Percentiles rank a stretch among this genome's conserved stretches.
These are phyloP conservation scores for Tolypocladium sp. DNA, from an alignment of 2,329 filamentous ascomycete species.

Conservation along the genomic window DNA sequence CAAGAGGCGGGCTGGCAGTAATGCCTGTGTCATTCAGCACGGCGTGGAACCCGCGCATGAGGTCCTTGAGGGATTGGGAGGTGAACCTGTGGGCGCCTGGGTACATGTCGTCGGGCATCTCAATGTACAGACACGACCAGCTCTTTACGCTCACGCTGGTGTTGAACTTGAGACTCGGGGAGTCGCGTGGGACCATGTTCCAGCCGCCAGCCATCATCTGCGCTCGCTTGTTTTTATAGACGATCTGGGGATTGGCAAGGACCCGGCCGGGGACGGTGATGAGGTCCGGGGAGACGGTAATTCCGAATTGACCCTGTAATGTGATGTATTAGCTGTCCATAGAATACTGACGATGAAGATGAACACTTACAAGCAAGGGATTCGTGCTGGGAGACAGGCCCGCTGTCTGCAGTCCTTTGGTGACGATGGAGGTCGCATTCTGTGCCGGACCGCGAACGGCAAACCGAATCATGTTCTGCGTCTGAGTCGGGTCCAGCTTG, in stretches of 20 bases:
- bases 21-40: constrained; percentile 6
- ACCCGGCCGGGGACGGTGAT: constrained; percentile 57
- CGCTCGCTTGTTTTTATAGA: constrained; percentile 32
- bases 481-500: constrained; percentile 43
- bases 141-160: constrained; percentile 24
- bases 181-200: constrained; percentile 39
- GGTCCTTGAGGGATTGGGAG: neutral
- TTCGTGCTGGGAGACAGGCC: constrained; percentile 32
- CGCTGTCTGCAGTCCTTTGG: constrained; percentile 36
- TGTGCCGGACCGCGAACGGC: constrained; percentile 45
- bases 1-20: constrained; percentile 1
- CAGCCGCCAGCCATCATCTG: constrained; percentile 35
- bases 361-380: constrained; percentile 21
- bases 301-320: constrained; percentile 37
- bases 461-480: constrained; percentile 49
- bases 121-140: constrained; percentile 29
- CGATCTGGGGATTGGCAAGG: constrained; percentile 40
- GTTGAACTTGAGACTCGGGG: constrained; percentile 32
- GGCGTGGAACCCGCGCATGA: constrained; percentile 3
- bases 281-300: constrained; percentile 37
- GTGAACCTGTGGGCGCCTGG: constrained; percentile 1
- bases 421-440: constrained; percentile 48
- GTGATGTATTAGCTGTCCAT: too few species aligned
- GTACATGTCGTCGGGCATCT: neutral
- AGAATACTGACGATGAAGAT: constrained; percentile 1